Conservation (phyloP, 2,329 filamentous ascomycete genomes). For the Epichloe elymi region DNA sequence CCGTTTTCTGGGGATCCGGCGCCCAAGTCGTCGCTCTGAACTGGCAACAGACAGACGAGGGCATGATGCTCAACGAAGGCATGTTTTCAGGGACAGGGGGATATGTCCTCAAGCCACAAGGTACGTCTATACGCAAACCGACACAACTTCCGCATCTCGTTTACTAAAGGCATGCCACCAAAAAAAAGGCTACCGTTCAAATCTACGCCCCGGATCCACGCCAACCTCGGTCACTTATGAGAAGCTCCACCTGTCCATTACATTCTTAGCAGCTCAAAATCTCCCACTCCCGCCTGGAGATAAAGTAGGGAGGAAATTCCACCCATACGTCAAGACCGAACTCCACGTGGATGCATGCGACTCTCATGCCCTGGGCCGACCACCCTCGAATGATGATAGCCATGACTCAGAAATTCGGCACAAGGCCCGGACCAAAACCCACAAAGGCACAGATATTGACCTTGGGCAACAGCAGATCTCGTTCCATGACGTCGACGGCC, state of each 20-base stretch:
- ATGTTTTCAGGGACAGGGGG: constrained; percentile 80
- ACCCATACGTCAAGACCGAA: constrained; percentile 73
- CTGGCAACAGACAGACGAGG: constrained; percentile 83
- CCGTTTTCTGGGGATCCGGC: constrained; percentile 74
- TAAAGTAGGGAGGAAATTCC: constrained; percentile 42
- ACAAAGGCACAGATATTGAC: constrained; percentile 48
- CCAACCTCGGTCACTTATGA: constrained; percentile 31
- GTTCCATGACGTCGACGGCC: constrained; percentile 40
- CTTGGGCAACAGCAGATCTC: constrained; percentile 44
- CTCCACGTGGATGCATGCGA: constrained; percentile 64
- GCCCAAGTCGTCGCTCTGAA: constrained; percentile 88
- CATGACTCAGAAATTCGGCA: constrained; percentile 31
- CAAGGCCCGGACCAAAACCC: constrained; percentile 46
- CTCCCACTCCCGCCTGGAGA: constrained; percentile 50
- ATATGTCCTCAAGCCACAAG: constrained; percentile 73
- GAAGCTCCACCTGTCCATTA: constrained; percentile 57
- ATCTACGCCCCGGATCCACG: constrained; percentile 10
- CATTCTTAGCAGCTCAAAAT: constrained; percentile 63
- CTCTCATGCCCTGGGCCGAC: constrained; percentile 24
- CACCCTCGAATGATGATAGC: constrained; percentile 24
- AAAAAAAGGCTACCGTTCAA: constrained; percentile 18
- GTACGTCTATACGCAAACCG: constrained; percentile 20
- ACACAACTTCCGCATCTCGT: background rate
- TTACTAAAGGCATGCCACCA: background rate
- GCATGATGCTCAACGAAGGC: constrained; percentile 91